Percentiles rank a stretch among this genome's conserved stretches.
phyloP scores from a whole-genome alignment of 257 asterid genomes.

The Ilex aquifolium region DNA sequence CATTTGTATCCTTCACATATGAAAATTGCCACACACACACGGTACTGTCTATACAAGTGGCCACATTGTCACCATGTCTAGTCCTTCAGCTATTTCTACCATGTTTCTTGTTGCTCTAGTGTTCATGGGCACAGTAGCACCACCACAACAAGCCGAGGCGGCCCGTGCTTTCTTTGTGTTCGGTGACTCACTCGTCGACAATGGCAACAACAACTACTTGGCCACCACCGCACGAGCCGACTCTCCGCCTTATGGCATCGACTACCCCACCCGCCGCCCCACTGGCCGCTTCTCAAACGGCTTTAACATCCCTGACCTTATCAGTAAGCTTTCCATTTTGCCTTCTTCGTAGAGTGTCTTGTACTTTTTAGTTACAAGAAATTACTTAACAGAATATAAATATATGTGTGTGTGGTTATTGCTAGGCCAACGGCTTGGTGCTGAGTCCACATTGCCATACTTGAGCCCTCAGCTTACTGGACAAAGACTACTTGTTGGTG shows the following conservation, averaged over 20 bases:
- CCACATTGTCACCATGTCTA: conserved; percentile 15
- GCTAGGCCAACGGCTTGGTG: not conserved
- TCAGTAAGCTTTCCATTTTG: conserved; percentile 29
- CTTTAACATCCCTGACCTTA: conserved; percentile 64
- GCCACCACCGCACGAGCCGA: conserved; percentile 68
- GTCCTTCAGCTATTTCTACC: conserved; percentile 1
- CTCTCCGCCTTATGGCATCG: conserved; percentile 74
- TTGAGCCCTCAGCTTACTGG: not conserved
- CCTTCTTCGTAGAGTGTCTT: too few species aligned
- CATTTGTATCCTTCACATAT: conserved; percentile 4
- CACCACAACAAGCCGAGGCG: conserved; percentile 23
- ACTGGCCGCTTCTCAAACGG: conserved; percentile 82
- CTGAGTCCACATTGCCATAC: not conserved
- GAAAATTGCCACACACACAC: not conserved
- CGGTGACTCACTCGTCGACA: conserved; percentile 75
- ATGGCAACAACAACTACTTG: conserved; percentile 69
- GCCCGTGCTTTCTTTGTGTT: conserved; percentile 72
- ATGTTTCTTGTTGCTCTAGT: conserved; percentile 8
- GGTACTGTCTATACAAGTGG: not conserved
- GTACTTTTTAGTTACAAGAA: too few species aligned
- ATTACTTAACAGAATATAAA: too few species aligned
- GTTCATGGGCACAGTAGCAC: not conserved
- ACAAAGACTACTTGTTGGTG: not conserved
- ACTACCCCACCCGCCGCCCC: conserved; percentile 66
- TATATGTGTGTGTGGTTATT: too few species aligned